phyloP scores from a whole-genome alignment of 352 stramenopile species.

The Phytophthora ohioensis region DNA sequence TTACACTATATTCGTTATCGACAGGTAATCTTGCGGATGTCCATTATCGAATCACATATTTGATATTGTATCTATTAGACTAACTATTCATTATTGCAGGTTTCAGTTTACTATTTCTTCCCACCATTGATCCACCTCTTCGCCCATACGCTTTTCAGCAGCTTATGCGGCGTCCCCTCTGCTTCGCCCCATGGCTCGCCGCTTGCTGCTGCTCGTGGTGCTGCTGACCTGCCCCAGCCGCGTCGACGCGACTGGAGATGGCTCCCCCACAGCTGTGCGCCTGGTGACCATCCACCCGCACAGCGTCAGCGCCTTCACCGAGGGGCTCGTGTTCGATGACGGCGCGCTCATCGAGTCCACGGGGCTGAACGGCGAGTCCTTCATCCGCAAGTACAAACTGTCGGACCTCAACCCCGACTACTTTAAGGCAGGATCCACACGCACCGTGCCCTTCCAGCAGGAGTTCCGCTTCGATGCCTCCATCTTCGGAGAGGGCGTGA shows the following conservation, averaged over 20 bases:
- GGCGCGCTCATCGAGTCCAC: conserved; percentile 80
- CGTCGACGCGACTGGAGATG: conserved; percentile 9
- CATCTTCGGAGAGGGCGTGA: conserved; percentile 87
- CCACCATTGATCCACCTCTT: not conserved
- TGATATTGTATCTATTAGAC: not conserved
- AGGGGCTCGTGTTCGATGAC: conserved; percentile 75
- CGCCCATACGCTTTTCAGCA: conserved; percentile 2
- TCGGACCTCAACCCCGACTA: conserved; percentile 27
- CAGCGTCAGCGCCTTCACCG: conserved; percentile 73
- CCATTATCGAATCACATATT: not conserved
- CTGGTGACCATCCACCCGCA: conserved; percentile 75
- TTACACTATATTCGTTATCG: conserved; percentile 4
- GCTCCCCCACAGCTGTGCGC: conserved; percentile 48
- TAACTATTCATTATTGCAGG: conserved; percentile 2
- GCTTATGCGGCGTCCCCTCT: not conserved
- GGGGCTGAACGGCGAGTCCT: conserved; percentile 66
- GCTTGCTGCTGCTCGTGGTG: conserved; percentile 21
- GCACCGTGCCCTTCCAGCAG: conserved; percentile 34
- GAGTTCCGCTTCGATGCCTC: conserved; percentile 65
- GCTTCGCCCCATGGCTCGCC: conserved; percentile 15
- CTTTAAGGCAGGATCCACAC: conserved; percentile 19
- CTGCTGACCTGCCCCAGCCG: conserved; percentile 12
- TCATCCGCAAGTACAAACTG: conserved; percentile 76
- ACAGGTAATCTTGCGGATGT: not conserved
- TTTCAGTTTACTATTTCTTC: conserved; percentile 1